Evolutionary conservation across 176 grass and related monocot species (phyloP).

Genomic region (Guadua angustifolia): DNA sequence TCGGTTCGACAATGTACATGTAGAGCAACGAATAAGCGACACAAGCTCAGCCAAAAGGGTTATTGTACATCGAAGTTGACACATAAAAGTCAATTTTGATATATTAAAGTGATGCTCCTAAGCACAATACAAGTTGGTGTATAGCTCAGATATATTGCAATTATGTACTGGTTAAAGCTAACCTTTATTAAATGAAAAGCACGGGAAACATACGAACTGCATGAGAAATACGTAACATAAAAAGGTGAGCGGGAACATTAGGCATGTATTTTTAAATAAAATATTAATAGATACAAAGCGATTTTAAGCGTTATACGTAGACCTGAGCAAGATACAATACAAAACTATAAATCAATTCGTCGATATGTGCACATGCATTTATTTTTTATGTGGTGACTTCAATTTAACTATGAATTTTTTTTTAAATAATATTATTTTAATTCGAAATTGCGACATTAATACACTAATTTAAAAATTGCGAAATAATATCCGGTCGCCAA

Average conservation of each 20-base stretch:
- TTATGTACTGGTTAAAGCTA: neutral
- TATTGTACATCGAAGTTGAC: neutral
- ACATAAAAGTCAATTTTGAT: slow-evolving; percentile 1
- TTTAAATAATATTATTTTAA: too few relatives aligned
- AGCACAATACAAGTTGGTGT: neutral
- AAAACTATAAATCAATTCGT: neutral
- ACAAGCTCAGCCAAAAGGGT: neutral
- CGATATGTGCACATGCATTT: neutral
- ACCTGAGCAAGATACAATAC: neutral
- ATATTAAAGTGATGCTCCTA: slow-evolving; percentile 1
- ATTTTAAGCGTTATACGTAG: neutral
- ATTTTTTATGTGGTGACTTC: neutral
- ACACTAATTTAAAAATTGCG: too few relatives aligned
- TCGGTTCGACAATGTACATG: slow-evolving; percentile 12
- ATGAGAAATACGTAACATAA: neutral
- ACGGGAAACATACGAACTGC: neutral
- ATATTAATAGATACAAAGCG: neutral
- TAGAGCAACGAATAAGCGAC: slow-evolving; percentile 8
- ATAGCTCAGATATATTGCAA: neutral
- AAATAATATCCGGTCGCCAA: too few relatives aligned
- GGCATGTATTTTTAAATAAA: neutral
- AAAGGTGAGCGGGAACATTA: neutral
- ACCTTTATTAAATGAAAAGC: neutral
- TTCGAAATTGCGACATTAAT: too few relatives aligned
- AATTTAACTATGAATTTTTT: neutral